phyloP scores from a whole-genome alignment of 768 basidiomycete species.

The Hericium alpestre region DNA sequence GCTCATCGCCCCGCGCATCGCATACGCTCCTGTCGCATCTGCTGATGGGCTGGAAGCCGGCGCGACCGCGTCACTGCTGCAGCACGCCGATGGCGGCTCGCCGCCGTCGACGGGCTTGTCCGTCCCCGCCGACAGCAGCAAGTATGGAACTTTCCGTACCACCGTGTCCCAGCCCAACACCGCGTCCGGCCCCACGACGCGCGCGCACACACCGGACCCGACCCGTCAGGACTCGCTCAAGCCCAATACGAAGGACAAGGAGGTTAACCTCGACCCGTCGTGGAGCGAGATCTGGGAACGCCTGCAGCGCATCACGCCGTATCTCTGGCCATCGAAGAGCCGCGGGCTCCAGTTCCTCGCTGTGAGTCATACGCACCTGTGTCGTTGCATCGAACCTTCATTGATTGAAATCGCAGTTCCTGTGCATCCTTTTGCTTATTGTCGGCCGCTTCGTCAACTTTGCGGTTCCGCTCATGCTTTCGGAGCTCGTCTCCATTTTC shows the following conservation, averaged over 20 bases:
- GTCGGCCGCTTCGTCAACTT: conserved; percentile 71
- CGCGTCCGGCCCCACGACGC: conserved; percentile 41
- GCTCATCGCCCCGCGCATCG: conserved; percentile 52
- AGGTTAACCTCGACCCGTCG: conserved; percentile 51
- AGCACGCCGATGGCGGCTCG: conserved; percentile 13
- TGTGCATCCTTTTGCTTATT: conserved; percentile 63
- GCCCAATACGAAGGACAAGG: conserved; percentile 28
- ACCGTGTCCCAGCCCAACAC: conserved; percentile 35
- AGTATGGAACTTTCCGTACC: conserved; percentile 68
- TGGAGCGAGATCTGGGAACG: conserved; percentile 63
- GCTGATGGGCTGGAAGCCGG: conserved; percentile 23
- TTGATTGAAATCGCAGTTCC: conserved; percentile 26
- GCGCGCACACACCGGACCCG: conserved; percentile 25
- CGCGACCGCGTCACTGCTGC: conserved; percentile 42
- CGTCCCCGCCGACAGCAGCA: conserved; percentile 33
- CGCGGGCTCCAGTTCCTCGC: conserved; percentile 59
- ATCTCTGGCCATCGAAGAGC: conserved; percentile 75
- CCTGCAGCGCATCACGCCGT: conserved; percentile 57
- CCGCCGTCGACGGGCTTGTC: conserved; percentile 41
- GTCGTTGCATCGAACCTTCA: not conserved
- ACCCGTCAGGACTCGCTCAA: conserved; percentile 13
- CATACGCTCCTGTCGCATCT: conserved; percentile 44
- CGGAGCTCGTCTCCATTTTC: conserved; percentile 47
- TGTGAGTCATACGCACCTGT: conserved; percentile 25
- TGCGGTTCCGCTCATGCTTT: conserved; percentile 60